Evolutionary conservation across 1,284 basidiomycete species (phyloP).

Genomic region (Pterula multifida): DNA sequence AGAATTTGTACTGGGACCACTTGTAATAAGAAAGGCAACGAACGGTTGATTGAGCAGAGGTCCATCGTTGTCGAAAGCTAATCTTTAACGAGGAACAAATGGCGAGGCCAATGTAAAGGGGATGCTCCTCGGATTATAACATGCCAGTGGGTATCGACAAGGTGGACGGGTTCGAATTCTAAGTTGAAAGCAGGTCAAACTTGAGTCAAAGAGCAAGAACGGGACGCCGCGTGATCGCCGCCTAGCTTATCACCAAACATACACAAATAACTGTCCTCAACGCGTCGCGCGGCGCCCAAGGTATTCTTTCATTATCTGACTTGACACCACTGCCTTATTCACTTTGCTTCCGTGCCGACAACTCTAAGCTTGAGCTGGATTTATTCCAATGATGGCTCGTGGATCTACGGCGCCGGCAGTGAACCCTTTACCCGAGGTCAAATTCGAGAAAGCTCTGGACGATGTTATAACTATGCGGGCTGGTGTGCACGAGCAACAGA

Average conservation of each 20-base stretch:
- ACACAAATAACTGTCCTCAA: neutral
- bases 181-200: too few relatives aligned
- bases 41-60: too few relatives aligned
- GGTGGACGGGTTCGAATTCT: too few relatives aligned
- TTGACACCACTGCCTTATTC: neutral
- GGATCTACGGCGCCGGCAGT: slow-evolving; percentile 18
- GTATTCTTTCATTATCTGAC: neutral
- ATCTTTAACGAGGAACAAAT: too few relatives aligned
- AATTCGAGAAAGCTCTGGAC: slow-evolving; percentile 48
- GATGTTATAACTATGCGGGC: slow-evolving; percentile 40
- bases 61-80: too few relatives aligned
- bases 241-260: neutral
- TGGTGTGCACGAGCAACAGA: slow-evolving; percentile 40
- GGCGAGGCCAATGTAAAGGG: too few relatives aligned
- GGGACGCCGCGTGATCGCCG: neutral
- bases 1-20: too few relatives aligned
- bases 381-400: slow-evolving; percentile 17
- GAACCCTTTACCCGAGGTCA: slow-evolving; percentile 41
- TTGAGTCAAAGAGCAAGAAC: too few relatives aligned
- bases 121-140: too few relatives aligned
- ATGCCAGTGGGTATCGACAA: too few relatives aligned
- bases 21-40: too few relatives aligned
- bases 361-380: neutral
- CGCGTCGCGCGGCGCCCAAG: neutral
- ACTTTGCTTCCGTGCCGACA: neutral